These are phyloP conservation scores for Mycocentrospora acerina DNA, from an alignment of 2,329 filamentous ascomycete species.

Conservation along the genomic window DNA sequence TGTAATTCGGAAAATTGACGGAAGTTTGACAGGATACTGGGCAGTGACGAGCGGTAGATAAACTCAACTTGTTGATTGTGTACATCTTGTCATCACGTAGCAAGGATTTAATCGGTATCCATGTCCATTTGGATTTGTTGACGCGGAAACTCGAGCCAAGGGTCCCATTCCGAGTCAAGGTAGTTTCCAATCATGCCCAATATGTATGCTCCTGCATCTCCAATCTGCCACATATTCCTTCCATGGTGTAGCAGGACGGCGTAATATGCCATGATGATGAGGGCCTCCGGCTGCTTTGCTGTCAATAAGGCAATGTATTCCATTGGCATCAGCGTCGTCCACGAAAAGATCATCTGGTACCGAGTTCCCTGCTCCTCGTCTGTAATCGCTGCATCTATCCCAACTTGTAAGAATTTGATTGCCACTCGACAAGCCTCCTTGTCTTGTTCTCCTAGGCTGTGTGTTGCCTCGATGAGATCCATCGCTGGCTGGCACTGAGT, in stretches of 20 bases:
- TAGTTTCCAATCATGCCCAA: slow-evolving; percentile 53
- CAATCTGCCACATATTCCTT: slow-evolving; percentile 21
- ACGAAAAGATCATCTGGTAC: slow-evolving; percentile 36
- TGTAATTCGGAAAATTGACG: too few relatives aligned
- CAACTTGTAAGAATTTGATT: slow-evolving; percentile 23
- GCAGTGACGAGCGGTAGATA: too few relatives aligned
- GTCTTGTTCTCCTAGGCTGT: slow-evolving; percentile 12
- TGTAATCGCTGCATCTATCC: slow-evolving; percentile 19
- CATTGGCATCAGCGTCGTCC: slow-evolving; percentile 39
- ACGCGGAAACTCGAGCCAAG: too few relatives aligned
- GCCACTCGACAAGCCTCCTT: slow-evolving; percentile 28
- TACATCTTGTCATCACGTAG: too few relatives aligned
- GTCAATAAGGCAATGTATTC: slow-evolving; percentile 43
- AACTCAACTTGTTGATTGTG: too few relatives aligned
- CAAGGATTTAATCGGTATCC: too few relatives aligned
- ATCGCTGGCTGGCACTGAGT: slow-evolving; percentile 19
- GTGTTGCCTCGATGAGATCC: slow-evolving; percentile 18
- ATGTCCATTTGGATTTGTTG: too few relatives aligned
- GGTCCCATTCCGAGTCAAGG: slow-evolving; percentile 28
- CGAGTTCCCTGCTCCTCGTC: slow-evolving; percentile 6
- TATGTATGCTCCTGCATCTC: slow-evolving; percentile 18
- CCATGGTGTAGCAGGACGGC: slow-evolving; percentile 50
- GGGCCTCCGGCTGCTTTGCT: slow-evolving; percentile 43
- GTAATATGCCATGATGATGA: slow-evolving; percentile 54
- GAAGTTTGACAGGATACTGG: too few relatives aligned